Conservation (phyloP, 140 eudicot genomes). For the Oenanthe javanica region DNA sequence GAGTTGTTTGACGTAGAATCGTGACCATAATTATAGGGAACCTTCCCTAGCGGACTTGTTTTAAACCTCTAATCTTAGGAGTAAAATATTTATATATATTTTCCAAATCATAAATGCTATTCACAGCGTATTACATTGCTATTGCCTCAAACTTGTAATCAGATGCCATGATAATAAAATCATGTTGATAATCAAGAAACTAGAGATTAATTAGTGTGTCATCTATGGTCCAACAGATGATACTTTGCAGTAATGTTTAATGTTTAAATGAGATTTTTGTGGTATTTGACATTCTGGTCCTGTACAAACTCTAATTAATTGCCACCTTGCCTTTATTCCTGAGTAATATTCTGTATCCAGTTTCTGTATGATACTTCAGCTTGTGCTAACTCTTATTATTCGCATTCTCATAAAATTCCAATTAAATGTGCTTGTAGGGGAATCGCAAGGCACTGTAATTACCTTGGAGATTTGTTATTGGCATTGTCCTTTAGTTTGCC, state of each 20-base stretch:
- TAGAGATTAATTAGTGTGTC: background rate
- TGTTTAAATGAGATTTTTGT: background rate
- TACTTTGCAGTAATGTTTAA: background rate
- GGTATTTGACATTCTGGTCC: background rate
- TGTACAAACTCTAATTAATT: background rate
- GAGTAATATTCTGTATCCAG: background rate
- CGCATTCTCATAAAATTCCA: background rate
- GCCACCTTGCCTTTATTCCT: background rate
- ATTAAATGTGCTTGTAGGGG: conserved; percentile 48
- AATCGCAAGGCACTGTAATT: conserved; percentile 91
- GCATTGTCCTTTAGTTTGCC: conserved; percentile 95
- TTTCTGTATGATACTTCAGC: background rate
- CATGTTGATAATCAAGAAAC: background rate
- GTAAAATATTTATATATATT: background rate
- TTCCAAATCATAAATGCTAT: background rate
- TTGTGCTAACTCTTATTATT: background rate
- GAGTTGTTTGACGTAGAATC: background rate
- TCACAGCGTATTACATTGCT: background rate
- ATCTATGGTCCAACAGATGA: background rate
- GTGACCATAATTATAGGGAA: background rate
- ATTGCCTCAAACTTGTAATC: background rate
- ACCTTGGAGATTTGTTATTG: conserved; percentile 89
- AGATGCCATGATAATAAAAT: background rate
- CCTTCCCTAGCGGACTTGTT: background rate
- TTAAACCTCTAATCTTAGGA: background rate